These are phyloP conservation scores for Luffa aegyptiaca DNA, from an alignment of 306 rosid species.

Conservation along the genomic window DNA sequence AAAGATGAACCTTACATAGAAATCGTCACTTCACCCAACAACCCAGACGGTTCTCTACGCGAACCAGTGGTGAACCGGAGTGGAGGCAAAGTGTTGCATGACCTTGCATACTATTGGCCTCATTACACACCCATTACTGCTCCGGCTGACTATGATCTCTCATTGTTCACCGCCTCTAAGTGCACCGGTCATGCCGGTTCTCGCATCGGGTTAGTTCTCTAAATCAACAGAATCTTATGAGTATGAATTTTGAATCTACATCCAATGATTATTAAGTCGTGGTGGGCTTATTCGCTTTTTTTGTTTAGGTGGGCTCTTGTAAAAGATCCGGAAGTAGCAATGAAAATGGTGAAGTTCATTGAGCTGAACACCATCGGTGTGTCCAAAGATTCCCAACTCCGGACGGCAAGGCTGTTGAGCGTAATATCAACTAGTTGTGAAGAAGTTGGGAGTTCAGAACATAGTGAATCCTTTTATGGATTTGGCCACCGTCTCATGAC, in stretches of 20 bases:
- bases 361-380: constrained; percentile 86
- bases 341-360: constrained; percentile 60
- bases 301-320: constrained; percentile 77
- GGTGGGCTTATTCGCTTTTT: too few relatives aligned
- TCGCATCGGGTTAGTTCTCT: constrained; percentile 65
- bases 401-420: constrained; percentile 63
- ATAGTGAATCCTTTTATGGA: constrained; percentile 41
- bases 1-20: constrained; percentile 60
- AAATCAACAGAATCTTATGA: too few relatives aligned
- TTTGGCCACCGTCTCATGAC: constrained; percentile 38
- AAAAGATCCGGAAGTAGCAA: constrained; percentile 48
- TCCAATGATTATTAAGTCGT: too few relatives aligned
- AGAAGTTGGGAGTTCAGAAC: constrained; percentile 1
- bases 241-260: too few relatives aligned
- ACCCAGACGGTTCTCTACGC: constrained; percentile 71
- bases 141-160: constrained; percentile 46
- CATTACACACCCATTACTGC: constrained; percentile 72
- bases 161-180: constrained; percentile 75
- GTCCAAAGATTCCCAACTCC: constrained; percentile 78
- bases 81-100: constrained; percentile 48
- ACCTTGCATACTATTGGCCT: constrained; percentile 94
- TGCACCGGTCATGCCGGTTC: constrained; percentile 83
- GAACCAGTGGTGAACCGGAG: constrained; percentile 39
- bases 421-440: constrained; percentile 36
- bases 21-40: constrained; percentile 80